phyloP scores from a whole-genome alignment of 208 protist species.

The Trypanosoma avium region DNA sequence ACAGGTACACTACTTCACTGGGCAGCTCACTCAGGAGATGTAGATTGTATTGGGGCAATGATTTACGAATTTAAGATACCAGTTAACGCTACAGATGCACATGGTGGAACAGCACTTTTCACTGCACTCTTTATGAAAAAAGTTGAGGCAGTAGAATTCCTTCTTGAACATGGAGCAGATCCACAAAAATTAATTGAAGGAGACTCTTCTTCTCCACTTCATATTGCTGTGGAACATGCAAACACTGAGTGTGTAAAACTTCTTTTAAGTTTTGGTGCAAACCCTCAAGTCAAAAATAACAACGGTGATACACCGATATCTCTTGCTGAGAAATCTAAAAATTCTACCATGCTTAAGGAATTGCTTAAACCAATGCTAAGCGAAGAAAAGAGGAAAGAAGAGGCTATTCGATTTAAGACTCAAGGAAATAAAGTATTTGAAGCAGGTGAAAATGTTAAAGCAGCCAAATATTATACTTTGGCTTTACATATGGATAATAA shows the following conservation, averaged over 20 bases:
- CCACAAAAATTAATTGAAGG: constrained; percentile 50
- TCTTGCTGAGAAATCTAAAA: constrained; percentile 54
- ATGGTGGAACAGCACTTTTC: constrained; percentile 85
- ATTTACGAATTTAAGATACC: constrained; percentile 82
- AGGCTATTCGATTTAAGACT: constrained; percentile 73
- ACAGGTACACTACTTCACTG: constrained; percentile 85
- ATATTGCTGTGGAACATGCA: constrained; percentile 81
- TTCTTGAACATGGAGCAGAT: constrained; percentile 85
- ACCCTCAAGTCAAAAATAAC: constrained; percentile 56
- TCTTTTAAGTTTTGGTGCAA: constrained; percentile 67
- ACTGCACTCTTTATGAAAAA: constrained; percentile 86
- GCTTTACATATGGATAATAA: constrained; percentile 86
- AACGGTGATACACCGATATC: constrained; percentile 58
- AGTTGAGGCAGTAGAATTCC: constrained; percentile 72
- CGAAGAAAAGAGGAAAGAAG: constrained; percentile 45
- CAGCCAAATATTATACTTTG: constrained; percentile 90
- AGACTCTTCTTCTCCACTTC: constrained; percentile 81
- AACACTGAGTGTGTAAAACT: constrained; percentile 72
- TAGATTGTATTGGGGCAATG: constrained; percentile 72
- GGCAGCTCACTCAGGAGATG: constrained; percentile 78
- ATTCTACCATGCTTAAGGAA: constrained; percentile 47
- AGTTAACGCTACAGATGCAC: constrained; percentile 64
- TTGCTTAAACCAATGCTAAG: constrained; percentile 57
- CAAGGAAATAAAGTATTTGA: constrained; percentile 92
- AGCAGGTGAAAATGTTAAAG: constrained; percentile 86